Conservation (phyloP, 345 rosid genomes). For the Odontarrhena argentea region DNA sequence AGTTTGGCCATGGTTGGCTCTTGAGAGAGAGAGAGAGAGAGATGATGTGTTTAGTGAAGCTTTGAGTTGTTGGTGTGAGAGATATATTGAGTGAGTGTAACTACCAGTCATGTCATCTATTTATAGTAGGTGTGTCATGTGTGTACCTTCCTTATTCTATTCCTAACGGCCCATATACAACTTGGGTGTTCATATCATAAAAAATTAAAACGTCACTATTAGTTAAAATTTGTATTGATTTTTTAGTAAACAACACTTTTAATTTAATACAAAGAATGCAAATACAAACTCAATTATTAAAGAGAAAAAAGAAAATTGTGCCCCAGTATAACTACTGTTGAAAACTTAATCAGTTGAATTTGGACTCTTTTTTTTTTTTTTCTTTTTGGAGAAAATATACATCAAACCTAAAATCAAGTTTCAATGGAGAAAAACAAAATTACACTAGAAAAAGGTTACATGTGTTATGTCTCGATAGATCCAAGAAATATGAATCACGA, state of each 20-base stretch:
- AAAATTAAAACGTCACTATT: neutral
- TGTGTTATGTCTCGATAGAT: no score
- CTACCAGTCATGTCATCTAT: conserved; percentile 33
- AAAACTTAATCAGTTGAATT: neutral
- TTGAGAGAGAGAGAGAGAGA: conserved; percentile 13
- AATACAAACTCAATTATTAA: neutral
- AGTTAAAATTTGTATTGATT: neutral
- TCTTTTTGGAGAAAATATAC: neutral
- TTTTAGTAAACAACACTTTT: neutral
- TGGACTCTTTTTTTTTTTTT: no score
- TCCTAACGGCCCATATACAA: conserved; percentile 6
- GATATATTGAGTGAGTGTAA: conserved; percentile 7
- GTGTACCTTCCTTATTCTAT: conserved; percentile 16
- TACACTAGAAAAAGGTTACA: no score
- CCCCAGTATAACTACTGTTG: neutral
- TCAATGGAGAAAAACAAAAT: no score
- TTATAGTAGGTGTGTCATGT: conserved; percentile 24
- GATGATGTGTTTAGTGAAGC: conserved; percentile 26
- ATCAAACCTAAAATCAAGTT: neutral
- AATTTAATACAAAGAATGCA: conserved; percentile 6
- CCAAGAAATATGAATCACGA: neutral
- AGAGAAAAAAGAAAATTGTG: neutral
- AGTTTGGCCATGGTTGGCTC: conserved; percentile 41
- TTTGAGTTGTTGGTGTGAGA: conserved; percentile 27
- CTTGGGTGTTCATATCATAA: conserved; percentile 11